Percentiles rank a stretch among this genome's conserved stretches.
phyloP scores from a whole-genome alignment of 2,329 filamentous ascomycete species.

The Botrytis hyacinthi region DNA sequence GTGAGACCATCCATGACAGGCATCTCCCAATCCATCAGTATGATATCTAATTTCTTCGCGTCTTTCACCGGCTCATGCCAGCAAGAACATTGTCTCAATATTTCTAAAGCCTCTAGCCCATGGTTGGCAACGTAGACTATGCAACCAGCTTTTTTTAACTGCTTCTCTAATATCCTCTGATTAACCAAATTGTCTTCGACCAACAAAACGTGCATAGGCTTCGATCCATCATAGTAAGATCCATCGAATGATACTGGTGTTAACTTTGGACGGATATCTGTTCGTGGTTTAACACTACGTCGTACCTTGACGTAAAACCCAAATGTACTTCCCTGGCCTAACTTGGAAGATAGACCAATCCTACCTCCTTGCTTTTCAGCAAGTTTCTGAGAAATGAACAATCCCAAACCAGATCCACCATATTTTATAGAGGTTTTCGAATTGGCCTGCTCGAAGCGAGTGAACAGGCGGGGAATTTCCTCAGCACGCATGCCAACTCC shows the following conservation, averaged over 20 bases:
- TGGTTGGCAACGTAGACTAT: constrained; percentile 53
- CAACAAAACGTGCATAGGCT: constrained; percentile 45
- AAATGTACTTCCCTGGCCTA: constrained; percentile 69
- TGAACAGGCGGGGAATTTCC: constrained; percentile 72
- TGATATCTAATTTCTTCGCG: constrained; percentile 51
- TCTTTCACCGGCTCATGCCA: constrained; percentile 29
- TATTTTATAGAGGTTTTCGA: constrained; percentile 71
- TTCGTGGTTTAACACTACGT: constrained; percentile 16
- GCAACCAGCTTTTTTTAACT: constrained; percentile 47
- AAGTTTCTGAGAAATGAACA: constrained; percentile 76
- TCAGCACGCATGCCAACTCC: constrained; percentile 68
- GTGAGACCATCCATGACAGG: constrained; percentile 69
- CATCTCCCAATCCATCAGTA: constrained; percentile 78
- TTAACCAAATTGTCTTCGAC: constrained; percentile 63
- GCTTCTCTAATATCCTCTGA: constrained; percentile 53
- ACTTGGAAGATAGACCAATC: constrained; percentile 67
- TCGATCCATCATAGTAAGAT: constrained; percentile 53
- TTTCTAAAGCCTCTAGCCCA: constrained; percentile 54
- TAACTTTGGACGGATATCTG: neutral
- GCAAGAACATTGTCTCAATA: constrained; percentile 29
- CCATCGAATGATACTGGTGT: neutral
- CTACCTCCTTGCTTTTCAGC: constrained; percentile 74
- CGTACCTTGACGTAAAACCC: constrained; percentile 68
- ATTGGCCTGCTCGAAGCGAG: constrained; percentile 78
- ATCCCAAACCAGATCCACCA: constrained; percentile 72